Evolutionary conservation across 2,329 filamentous ascomycete genomes (phyloP).

Genomic region (Arthrobotrys entomopaga): DNA sequence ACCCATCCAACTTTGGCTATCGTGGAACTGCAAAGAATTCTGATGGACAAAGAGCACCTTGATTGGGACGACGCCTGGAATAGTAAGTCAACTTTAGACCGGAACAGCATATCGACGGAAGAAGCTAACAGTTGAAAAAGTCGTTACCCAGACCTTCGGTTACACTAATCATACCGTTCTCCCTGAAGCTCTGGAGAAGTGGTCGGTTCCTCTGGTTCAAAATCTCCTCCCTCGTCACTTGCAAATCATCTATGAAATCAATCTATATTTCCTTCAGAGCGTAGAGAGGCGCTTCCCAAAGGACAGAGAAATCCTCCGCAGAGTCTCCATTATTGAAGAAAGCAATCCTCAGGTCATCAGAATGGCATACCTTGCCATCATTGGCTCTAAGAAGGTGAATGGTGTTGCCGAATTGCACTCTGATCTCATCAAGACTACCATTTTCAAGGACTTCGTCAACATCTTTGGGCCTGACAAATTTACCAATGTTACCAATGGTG

Average conservation of each 20-base stretch:
- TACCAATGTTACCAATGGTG: conserved; percentile 97
- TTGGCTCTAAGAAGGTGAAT: conserved; percentile 99
- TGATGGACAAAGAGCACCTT: conserved; percentile 87
- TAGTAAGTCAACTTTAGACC: conserved; percentile 64
- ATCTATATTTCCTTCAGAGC: conserved; percentile 87
- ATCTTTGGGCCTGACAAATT: conserved; percentile 98
- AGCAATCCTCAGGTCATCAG: conserved; percentile 96
- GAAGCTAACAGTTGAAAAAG: conserved; percentile 55
- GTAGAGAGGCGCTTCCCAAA: conserved; percentile 92
- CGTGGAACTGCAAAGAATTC: conserved; percentile 92
- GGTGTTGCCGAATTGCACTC: conserved; percentile 97
- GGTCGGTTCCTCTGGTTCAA: conserved; percentile 92
- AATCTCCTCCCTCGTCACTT: conserved; percentile 92
- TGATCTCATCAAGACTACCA: conserved; percentile 97
- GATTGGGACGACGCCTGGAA: conserved; percentile 94
- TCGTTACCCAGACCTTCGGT: conserved; percentile 74
- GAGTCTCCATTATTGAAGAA: conserved; percentile 98
- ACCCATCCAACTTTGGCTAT: conserved; percentile 96
- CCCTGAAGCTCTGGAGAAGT: conserved; percentile 96
- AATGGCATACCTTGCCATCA: conserved; percentile 94
- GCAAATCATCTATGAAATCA: conserved; percentile 98
- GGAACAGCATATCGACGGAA: too few species aligned
- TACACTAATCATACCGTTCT: conserved; percentile 99
- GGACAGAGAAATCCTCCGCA: conserved; percentile 82
- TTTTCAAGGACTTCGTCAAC: conserved; percentile 97